Base-by-base conservation (phyloP, 148 eudicot genomes). In the Chenopodium album region DNA sequence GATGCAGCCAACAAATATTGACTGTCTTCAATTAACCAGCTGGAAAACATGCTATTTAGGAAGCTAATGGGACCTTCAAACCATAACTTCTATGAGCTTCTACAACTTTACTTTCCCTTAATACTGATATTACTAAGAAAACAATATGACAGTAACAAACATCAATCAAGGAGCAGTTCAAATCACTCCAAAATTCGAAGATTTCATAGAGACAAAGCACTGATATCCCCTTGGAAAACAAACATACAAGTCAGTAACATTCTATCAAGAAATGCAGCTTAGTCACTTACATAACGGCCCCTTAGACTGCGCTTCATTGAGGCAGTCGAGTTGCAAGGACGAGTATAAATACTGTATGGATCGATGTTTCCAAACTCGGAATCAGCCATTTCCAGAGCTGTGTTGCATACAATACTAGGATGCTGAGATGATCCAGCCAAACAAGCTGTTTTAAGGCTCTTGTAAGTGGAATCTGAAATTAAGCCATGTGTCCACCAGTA, bases 401-500 rank as follows among this genome's bases (percentile, higher is more conserved):
- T 84, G 22, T 73, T 80, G 78, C 98, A 95, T 66, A 79, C 82
- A 67, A 41, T 79, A 60, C 97, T 84, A 26, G 97, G 97, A 78
- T 93, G 98, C 73, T 84, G 89, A 81, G 95, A 82, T 26, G 98
- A 92, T 69, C 93, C 92, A 60, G 80, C 64, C 23, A 90, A 85
- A 75, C 98, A 95, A 28, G 88, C 70, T 63, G 22, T 68, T 34
- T 66, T 84, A 23, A 95, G 88, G 72, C n/a, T 67, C 76, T 86
- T 91, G 80, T 92, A 95, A 29, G 98, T 92, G 17, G 93, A 83
- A 84, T 95, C 97, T 1, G 98, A 95, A 37, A 95, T 91, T 75
- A 95, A 84, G 37, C 94, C 98, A 68, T 92, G 97, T 17, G 94
- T 92, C 98, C 98, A 93, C 98, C 97, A 93, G 82, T 91, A 93